These are phyloP conservation scores for Apiospora phragmitis DNA, from an alignment of 2,329 filamentous ascomycete species.

Conservation along the genomic window DNA sequence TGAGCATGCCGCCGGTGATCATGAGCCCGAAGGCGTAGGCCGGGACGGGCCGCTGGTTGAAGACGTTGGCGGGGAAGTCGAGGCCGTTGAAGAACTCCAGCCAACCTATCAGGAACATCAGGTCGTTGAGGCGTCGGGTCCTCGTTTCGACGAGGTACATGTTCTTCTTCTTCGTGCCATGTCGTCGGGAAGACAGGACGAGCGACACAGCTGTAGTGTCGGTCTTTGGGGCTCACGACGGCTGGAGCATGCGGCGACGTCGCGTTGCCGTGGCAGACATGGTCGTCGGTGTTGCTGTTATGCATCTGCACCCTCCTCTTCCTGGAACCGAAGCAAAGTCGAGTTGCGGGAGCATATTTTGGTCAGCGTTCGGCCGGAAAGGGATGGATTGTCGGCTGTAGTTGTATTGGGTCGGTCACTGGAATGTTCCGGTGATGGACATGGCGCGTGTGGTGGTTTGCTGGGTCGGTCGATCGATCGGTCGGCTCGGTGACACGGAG, in stretches of 20 bases:
- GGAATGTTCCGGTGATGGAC: background rate
- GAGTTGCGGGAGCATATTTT: background rate
- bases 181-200: background rate
- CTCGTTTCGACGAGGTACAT: background rate
- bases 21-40: conserved; percentile 49
- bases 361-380: background rate
- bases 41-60: conserved; percentile 53
- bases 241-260: background rate
- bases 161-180: background rate
- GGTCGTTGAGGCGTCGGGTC: conserved; percentile 24
- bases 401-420: background rate
- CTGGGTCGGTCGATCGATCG: background rate
- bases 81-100: conserved; percentile 56
- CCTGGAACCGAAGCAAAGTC: background rate
- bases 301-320: background rate
- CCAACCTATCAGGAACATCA: conserved; percentile 45
- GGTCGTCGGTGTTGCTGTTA: background rate
- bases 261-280: background rate
- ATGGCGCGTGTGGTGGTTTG: background rate
- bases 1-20: conserved; percentile 50
- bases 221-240: background rate
- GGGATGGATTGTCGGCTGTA: background rate
- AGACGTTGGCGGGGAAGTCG: conserved; percentile 60
- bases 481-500: background rate
- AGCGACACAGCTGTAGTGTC: background rate